These are phyloP conservation scores for Phialophora tarda DNA, from an alignment of 2,329 filamentous ascomycete species.

Conservation along the genomic window DNA sequence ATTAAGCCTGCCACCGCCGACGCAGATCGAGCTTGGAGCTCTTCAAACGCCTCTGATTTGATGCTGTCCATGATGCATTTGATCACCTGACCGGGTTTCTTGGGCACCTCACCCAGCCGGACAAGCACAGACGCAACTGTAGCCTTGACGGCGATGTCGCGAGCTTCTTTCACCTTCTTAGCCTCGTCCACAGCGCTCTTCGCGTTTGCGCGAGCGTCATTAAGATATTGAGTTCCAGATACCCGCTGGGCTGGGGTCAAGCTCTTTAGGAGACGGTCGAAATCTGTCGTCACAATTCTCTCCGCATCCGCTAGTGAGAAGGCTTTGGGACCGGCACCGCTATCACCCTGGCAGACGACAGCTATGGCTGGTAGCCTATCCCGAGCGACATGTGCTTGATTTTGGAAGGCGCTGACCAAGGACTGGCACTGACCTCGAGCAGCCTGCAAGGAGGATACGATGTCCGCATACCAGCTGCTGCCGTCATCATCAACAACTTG, in stretches of 20 bases:
- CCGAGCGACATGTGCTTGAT: conserved; percentile 80
- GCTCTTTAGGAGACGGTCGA: conserved; percentile 83
- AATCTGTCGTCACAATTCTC: conserved; percentile 83
- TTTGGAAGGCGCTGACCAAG: conserved; percentile 86
- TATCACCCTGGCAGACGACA: conserved; percentile 90
- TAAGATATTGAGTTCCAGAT: conserved; percentile 77
- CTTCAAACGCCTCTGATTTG: conserved; percentile 89
- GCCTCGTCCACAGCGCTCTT: conserved; percentile 78
- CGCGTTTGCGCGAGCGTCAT: conserved; percentile 75
- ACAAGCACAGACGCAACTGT: conserved; percentile 87
- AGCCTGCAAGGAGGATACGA: conserved; percentile 87
- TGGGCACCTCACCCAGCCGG: conserved; percentile 83
- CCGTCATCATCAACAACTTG: conserved; percentile 80
- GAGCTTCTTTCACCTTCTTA: conserved; percentile 74
- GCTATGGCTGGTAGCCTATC: conserved; percentile 79
- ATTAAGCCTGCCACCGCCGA: conserved; percentile 83
- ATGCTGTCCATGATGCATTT: conserved; percentile 98
- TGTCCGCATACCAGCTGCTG: conserved; percentile 82
- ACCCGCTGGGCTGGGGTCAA: conserved; percentile 87
- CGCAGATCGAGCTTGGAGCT: conserved; percentile 85
- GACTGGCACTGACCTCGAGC: conserved; percentile 91
- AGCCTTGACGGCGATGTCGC: conserved; percentile 84
- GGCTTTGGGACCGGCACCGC: conserved; percentile 86
- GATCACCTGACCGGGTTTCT: conserved; percentile 91
- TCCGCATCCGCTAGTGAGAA: conserved; percentile 89